Base-by-base conservation (phyloP, 495 filamentous ascomycete species). In the Lasiosphaeria miniovina region DNA sequence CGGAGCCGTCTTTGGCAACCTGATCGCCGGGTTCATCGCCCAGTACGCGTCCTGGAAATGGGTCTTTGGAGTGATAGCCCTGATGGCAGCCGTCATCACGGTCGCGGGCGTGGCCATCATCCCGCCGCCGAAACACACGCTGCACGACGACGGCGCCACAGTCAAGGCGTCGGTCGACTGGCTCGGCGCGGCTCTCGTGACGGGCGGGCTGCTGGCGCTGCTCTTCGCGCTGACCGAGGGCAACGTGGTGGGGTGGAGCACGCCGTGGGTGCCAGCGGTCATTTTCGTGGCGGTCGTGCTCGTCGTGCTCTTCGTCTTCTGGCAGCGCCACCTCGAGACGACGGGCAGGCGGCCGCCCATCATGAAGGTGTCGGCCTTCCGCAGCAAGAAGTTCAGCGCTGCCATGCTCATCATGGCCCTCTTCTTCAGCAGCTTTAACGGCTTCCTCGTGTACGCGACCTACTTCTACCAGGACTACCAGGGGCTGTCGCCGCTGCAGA, bases 201-300 rank as follows among this genome's bases (percentile, higher is more conserved):
- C 89, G 9, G 74, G 71, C 34, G 86, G 88, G 6, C 82, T 90
- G 9, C 68, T 87, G 9, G 78, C 78, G 2, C 77, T 88, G 3
- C 68, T 87, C n/a, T 85, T 86, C 54, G 81, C 82, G n/a, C 65
- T 87, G 32, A 84, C 84, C 6, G 80, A 87, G 64, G 85, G 85
- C 14, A 86, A 85, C 57, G 78, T 84, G 0, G 75, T 87, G 36
- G 88, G 88, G 6, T 91, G 88, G 88, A 68, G 67, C 17, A 87
- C 83, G 0, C 80, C 84, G 4, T 90, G 87, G 74, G 80, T 90
- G 1, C 75, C 84, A 36, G 80, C 78, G 7, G 69, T 91, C 4
- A 82, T 92, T 43, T 79, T 86, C 24, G 71, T 88, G 11, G 84
- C 87, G 2, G 45, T 88, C 33, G 54, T 85, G 9, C 67, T 90